Percentiles rank a stretch among this genome's conserved stretches.
phyloP scores from a whole-genome alignment of 2,329 filamentous ascomycete species.

The Didymella glomerata region DNA sequence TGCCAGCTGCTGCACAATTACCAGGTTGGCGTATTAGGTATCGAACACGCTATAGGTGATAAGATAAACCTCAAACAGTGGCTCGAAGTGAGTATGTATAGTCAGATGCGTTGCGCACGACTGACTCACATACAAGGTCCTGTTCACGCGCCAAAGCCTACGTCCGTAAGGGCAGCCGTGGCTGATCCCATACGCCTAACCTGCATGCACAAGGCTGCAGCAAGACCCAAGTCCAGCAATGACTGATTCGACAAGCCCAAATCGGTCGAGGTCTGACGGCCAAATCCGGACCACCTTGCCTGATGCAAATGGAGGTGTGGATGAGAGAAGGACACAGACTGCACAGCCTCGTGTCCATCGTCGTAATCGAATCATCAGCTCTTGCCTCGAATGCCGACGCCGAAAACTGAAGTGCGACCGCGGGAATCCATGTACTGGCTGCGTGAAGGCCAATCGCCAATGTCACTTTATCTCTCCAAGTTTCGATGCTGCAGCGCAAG shows the following conservation, averaged over 20 bases:
- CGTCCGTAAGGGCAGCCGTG: constrained; percentile 21
- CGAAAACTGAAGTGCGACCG: constrained; percentile 84
- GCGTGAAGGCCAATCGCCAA: constrained; percentile 60
- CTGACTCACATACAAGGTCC: constrained; percentile 7
- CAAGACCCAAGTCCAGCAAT: constrained; percentile 6
- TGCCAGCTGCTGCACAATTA: not conserved
- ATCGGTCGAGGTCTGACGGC: not conserved
- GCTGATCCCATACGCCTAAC: not conserved
- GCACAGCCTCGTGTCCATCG: constrained; percentile 46
- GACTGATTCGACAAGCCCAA: constrained; percentile 10
- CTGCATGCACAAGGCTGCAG: constrained; percentile 10
- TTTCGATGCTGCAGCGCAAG: constrained; percentile 73
- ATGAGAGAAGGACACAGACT: constrained; percentile 30
- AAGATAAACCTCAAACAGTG: not conserved
- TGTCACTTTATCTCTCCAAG: constrained; percentile 72
- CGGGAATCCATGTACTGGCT: constrained; percentile 74
- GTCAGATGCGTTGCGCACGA: not conserved
- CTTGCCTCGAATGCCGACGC: constrained; percentile 61
- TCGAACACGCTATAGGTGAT: not conserved
- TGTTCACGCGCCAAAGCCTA: constrained; percentile 12
- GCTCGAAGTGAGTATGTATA: not conserved
- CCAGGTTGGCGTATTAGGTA: not conserved
- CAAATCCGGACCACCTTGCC: not conserved
- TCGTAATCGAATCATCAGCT: constrained; percentile 51
- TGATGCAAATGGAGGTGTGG: not conserved